These are phyloP conservation scores for Termitomyces sp. DNA, from an alignment of 768 basidiomycete species.

Conservation along the genomic window DNA sequence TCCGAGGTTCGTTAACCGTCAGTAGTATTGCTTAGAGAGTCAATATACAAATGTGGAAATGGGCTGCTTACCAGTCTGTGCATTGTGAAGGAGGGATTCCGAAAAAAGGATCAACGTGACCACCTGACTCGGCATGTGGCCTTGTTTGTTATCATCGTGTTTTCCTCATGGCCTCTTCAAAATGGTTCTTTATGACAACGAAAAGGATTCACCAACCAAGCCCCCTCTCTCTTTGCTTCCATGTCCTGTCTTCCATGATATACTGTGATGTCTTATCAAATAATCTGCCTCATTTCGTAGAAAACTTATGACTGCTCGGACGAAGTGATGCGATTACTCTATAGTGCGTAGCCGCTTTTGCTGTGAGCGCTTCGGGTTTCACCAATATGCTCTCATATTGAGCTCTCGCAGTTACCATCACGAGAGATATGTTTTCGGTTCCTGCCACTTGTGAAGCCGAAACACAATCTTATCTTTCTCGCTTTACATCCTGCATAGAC, in stretches of 20 bases:
- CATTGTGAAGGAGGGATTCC: background rate
- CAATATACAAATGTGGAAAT: background rate
- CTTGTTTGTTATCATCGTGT: conserved; percentile 1
- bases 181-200: background rate
- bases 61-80: background rate
- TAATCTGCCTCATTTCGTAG: background rate
- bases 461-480: background rate
- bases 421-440: background rate
- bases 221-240: background rate
- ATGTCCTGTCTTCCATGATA: background rate
- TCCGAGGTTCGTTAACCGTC: background rate
- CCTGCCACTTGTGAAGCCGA: background rate
- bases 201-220: background rate
- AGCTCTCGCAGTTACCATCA: background rate
- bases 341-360: background rate
- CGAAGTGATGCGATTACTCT: background rate
- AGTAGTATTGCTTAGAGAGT: background rate
- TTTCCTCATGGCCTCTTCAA: background rate
- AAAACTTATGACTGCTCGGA: background rate
- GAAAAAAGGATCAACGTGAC: background rate
- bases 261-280: background rate
- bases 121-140: background rate
- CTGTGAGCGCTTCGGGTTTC: background rate
- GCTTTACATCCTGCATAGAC: background rate
- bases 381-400: background rate